Percentiles rank a stretch among this genome's conserved stretches.
Evolutionary conservation across 345 rosid species (phyloP).

Genomic region (Turritis glabra): DNA sequence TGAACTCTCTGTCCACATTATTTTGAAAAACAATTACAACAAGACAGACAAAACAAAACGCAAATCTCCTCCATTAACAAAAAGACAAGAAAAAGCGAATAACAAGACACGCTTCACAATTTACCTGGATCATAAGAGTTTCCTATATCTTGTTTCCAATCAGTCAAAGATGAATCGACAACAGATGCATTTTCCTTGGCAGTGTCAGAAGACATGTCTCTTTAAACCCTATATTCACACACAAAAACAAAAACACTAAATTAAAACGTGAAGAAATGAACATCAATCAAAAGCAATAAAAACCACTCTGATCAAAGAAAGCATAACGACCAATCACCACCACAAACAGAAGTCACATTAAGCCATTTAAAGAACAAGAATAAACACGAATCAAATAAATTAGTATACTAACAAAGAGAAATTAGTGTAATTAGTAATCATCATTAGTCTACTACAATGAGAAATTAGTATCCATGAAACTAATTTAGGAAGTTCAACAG

Average conservation of each 20-base stretch:
- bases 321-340: background rate
- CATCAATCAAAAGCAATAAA: background rate
- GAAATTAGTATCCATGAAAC: background rate
- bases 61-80: background rate
- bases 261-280: background rate
- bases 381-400: background rate
- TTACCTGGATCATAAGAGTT: conserved; percentile 79
- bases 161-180: conserved; percentile 85
- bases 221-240: conserved; percentile 9
- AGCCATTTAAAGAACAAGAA: background rate
- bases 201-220: conserved; percentile 81
- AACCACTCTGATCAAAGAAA: background rate
- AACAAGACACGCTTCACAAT: background rate
- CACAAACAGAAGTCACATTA: background rate
- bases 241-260: background rate
- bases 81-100: background rate
- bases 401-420: background rate
- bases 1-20: conserved; percentile 60
- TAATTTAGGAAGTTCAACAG: background rate
- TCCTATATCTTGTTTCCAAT: conserved; percentile 68
- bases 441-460: background rate
- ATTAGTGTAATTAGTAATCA: conserved; percentile 2
- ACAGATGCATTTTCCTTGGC: conserved; percentile 85
- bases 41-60: background rate
- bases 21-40: background rate